Evolutionary conservation across 148 eudicot genomes (phyloP), one percentile per base, ranked within the genome.

Genomic region (Amaranthus cruentus): DNA sequence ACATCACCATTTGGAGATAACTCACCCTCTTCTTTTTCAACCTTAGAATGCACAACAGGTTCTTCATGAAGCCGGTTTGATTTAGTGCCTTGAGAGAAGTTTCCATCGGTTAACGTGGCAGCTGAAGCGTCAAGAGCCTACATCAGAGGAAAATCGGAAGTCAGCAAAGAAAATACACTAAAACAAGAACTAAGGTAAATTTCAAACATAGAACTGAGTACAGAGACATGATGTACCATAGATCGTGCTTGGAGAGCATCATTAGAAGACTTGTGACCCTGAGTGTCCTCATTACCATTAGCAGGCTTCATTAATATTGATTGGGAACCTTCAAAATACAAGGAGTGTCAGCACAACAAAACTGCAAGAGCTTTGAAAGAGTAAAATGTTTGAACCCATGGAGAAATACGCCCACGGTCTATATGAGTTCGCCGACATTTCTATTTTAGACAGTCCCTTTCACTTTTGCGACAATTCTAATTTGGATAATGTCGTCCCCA

Each of bases 1-100:
- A 79, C 81, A 80, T 90, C 93, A 77, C 84, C 84, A 76, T 71
- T 85, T 66, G 96, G 95, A 10, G 95, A 91, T 68, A 88, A 75
- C 78, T 94, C 97, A 62, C 92, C 98, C 79, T 89, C 97, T 83
- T 91, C 98, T 83, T 89, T 89, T 76, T 89, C 98, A 80, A 48
- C 76, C 80, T 84, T 85, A 55, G 89, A 67, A 42, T 81, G 79
- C 76, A 84, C 88, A 69, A 58, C 74, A 71, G 81, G 57, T 64
- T 79, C 85, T 69, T 82, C 90, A 54, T 66, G 76, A 75, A 57
- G 76, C 70, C 65, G 76, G 59, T 74, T 80, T 15, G 73, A 68
- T 80, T 76, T 82, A 50, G 79, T 72, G 15, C 68, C 78, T 71
- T 83, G 91, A 9, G 68, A 18, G 53, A 64, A 66, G 61, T 55